Conservation (phyloP, 1,284 basidiomycete species). For the Microbotryomycetes sp. region DNA sequence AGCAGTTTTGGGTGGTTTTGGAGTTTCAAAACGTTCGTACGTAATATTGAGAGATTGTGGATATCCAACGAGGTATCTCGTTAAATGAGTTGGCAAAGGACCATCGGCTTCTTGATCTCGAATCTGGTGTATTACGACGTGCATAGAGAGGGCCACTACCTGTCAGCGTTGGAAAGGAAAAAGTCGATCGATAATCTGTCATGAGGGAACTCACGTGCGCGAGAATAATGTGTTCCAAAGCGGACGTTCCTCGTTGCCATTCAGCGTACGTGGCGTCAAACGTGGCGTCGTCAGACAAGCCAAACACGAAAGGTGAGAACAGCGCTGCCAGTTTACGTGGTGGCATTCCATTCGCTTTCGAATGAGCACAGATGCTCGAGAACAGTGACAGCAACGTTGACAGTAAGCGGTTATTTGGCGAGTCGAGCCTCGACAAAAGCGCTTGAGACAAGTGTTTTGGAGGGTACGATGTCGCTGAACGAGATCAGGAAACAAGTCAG, state of each 20-base stretch:
- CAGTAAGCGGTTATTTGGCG: constrained; percentile 47
- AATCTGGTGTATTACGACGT: constrained; percentile 19
- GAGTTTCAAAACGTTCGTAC: neutral
- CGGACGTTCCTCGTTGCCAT: constrained; percentile 71
- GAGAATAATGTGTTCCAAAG: constrained; percentile 80
- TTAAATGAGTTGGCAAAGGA: constrained; percentile 34
- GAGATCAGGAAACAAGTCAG: no score
- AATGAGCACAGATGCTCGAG: constrained; percentile 22
- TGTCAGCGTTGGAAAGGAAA: neutral
- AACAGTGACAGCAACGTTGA: constrained; percentile 21
- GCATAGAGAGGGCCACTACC: neutral
- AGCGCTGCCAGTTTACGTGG: constrained; percentile 50
- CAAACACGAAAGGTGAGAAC: constrained; percentile 77
- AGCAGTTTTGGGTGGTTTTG: constrained; percentile 14
- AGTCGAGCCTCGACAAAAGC: constrained; percentile 68
- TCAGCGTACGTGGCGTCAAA: constrained; percentile 71
- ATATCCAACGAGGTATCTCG: constrained; percentile 34
- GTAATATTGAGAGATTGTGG: constrained; percentile 22
- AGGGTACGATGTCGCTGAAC: constrained; percentile 58
- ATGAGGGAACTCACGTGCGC: constrained; percentile 66
- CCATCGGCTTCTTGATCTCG: constrained; percentile 31
- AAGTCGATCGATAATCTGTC: neutral
- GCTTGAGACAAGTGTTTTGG: constrained; percentile 54
- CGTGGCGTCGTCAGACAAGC: constrained; percentile 57
- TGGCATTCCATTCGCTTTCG: constrained; percentile 34